Evolutionary conservation across 2,329 filamentous ascomycete genomes (phyloP).

Genomic region (Huntiella bhutanensis): DNA sequence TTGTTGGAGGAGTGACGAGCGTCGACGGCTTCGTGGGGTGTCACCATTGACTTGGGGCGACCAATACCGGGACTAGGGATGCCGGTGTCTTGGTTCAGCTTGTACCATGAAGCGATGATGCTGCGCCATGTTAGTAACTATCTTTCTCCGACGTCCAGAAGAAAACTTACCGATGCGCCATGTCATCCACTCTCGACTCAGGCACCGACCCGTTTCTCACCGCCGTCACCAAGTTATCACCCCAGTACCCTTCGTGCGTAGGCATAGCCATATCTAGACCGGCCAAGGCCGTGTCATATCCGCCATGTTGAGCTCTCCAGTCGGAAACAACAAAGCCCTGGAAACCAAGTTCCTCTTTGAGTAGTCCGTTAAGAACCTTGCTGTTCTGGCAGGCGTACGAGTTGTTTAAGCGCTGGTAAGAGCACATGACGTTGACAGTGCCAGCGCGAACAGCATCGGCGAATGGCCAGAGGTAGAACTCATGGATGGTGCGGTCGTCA

Average conservation of each 20-base stretch:
- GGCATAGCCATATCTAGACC: slow-evolving; percentile 61
- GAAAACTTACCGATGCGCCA: slow-evolving; percentile 27
- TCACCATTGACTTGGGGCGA: slow-evolving; percentile 28
- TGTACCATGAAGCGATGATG: slow-evolving; percentile 36
- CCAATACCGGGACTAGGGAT: slow-evolving; percentile 30
- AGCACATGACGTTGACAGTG: slow-evolving; percentile 38
- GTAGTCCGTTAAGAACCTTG: slow-evolving; percentile 43
- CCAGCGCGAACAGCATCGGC: slow-evolving; percentile 46
- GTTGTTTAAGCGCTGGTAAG: slow-evolving; percentile 54
- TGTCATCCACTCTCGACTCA: slow-evolving; percentile 37
- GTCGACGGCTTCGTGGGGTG: slow-evolving; percentile 33
- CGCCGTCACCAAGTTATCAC: slow-evolving; percentile 35
- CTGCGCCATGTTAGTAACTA: slow-evolving; percentile 17
- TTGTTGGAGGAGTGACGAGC: slow-evolving; percentile 21
- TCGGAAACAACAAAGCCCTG: slow-evolving; percentile 50
- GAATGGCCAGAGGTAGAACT: slow-evolving; percentile 53
- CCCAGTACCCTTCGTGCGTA: slow-evolving; percentile 22
- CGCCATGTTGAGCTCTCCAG: slow-evolving; percentile 48
- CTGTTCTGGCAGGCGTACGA: slow-evolving; percentile 54
- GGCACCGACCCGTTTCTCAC: slow-evolving; percentile 42
- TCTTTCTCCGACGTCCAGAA: neutral
- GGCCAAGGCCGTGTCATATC: slow-evolving; percentile 40
- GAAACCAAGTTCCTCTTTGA: slow-evolving; percentile 43
- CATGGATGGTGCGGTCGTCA: slow-evolving; percentile 41
- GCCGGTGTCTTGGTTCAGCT: slow-evolving; percentile 30